Evolutionary conservation across 352 stramenopile genomes (phyloP).

Genomic region (Pythium monospermum): DNA sequence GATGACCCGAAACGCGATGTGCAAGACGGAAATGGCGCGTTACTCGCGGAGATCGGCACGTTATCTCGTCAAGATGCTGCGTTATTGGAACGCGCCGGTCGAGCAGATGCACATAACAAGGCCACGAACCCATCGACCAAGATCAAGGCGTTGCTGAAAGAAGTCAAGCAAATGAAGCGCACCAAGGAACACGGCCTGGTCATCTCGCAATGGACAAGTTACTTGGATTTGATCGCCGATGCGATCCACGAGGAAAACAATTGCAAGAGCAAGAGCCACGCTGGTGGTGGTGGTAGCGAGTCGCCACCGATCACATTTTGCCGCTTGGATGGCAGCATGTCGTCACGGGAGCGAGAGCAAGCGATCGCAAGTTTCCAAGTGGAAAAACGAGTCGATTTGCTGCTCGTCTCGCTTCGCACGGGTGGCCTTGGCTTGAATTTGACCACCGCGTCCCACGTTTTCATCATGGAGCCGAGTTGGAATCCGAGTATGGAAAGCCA

Average conservation of each 20-base stretch:
- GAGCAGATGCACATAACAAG: background rate
- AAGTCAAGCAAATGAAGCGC: constrained; percentile 41
- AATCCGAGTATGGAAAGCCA: constrained; percentile 91
- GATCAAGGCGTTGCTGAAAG: constrained; percentile 43
- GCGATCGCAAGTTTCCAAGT: constrained; percentile 57
- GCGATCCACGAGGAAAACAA: constrained; percentile 26
- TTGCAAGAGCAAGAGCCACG: constrained; percentile 20
- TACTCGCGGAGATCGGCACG: constrained; percentile 20
- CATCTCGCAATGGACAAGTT: constrained; percentile 87
- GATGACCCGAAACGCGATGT: constrained; percentile 42
- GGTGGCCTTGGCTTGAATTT: constrained; percentile 91
- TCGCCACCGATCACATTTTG: constrained; percentile 14
- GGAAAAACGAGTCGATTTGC: constrained; percentile 56
- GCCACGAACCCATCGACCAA: constrained; percentile 46
- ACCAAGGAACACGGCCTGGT: constrained; percentile 61
- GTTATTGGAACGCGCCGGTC: constrained; percentile 29
- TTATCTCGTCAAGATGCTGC: constrained; percentile 12
- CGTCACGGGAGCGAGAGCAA: constrained; percentile 51
- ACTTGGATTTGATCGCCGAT: constrained; percentile 68
- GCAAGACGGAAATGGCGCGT: constrained; percentile 18
- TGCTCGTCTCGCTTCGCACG: constrained; percentile 86
- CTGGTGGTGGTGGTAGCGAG: constrained; percentile 14
- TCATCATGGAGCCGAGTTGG: constrained; percentile 92
- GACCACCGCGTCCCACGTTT: constrained; percentile 89
- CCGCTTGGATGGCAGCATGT: constrained; percentile 60